phyloP scores from a whole-genome alignment of 1,284 basidiomycete genomes.

The Taiwanofungus camphoratus region DNA sequence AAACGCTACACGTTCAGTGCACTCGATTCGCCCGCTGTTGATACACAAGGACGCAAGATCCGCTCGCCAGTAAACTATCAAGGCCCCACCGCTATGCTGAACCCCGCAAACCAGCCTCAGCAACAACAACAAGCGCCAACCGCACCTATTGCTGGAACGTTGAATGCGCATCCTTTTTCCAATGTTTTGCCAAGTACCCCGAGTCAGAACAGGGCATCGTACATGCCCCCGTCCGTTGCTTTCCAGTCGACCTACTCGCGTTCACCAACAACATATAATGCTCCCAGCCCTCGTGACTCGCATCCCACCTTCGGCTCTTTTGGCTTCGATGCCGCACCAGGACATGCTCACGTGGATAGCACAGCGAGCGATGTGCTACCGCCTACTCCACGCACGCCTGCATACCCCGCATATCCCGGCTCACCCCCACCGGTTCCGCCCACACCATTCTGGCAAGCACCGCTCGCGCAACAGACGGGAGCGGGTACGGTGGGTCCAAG shows the following conservation, averaged over 20 bases:
- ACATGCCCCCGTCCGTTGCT: constrained; percentile 35
- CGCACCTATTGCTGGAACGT: constrained; percentile 15
- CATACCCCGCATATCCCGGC: constrained; percentile 61
- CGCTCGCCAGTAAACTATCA: constrained; percentile 34
- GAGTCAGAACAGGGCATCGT: constrained; percentile 21
- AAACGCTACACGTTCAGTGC: constrained; percentile 52
- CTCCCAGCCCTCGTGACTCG: constrained; percentile 26
- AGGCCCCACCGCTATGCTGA: constrained; percentile 29
- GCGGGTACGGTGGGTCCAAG: constrained; percentile 47
- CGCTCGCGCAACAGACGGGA: constrained; percentile 39
- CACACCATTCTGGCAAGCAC: constrained; percentile 51
- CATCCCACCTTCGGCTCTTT: constrained; percentile 13
- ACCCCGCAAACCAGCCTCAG: constrained; percentile 28
- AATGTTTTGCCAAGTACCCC: constrained; percentile 13
- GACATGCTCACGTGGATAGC: constrained; percentile 19
- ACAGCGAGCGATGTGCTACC: constrained; percentile 15
- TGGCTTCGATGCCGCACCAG: constrained; percentile 10
- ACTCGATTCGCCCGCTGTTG: constrained; percentile 15
- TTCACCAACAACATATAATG: constrained; percentile 45
- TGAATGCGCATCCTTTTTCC: constrained; percentile 4
- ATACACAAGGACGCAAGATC: constrained; percentile 15
- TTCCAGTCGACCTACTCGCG: constrained; percentile 33
- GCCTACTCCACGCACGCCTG: constrained; percentile 50
- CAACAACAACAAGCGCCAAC: constrained; percentile 17
- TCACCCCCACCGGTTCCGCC: constrained; percentile 39